These are phyloP conservation scores for Aspergillus texensis DNA, from an alignment of 2,329 filamentous ascomycete genomes.

Conservation along the genomic window DNA sequence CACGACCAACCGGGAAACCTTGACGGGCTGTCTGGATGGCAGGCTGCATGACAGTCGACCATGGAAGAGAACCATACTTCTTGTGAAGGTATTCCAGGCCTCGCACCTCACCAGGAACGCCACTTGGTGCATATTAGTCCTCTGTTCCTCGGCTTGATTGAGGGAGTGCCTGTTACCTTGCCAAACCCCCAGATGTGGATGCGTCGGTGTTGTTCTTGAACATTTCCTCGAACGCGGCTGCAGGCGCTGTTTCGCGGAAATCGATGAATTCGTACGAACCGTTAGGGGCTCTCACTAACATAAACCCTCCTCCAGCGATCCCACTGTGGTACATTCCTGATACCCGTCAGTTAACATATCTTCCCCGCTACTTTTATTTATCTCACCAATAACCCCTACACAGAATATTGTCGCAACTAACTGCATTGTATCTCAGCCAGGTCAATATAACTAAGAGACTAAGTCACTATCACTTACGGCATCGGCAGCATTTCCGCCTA, in stretches of 20 bases:
- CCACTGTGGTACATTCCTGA: conserved; percentile 75
- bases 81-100: conserved; percentile 78
- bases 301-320: conserved; percentile 89
- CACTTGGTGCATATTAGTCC: conserved; percentile 40
- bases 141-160: background rate
- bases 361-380: background rate
- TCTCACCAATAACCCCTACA: conserved; percentile 67
- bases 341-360: background rate
- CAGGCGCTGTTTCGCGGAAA: conserved; percentile 85
- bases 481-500: conserved; percentile 74
- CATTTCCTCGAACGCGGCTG: conserved; percentile 82
- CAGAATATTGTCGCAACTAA: conserved; percentile 74
- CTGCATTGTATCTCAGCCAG: conserved; percentile 29
- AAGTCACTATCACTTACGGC: conserved; percentile 49
- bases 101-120: conserved; percentile 63
- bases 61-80: conserved; percentile 63
- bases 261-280: conserved; percentile 86
- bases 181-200: conserved; percentile 73
- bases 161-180: conserved; percentile 47
- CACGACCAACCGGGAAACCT: conserved; percentile 73
- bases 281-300: conserved; percentile 71
- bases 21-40: conserved; percentile 73
- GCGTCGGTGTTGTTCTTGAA: conserved; percentile 69
- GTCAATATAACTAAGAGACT: background rate
- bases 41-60: conserved; percentile 72